Conservation (phyloP, 768 basidiomycete species). For the Kwoniella botswanensis region DNA sequence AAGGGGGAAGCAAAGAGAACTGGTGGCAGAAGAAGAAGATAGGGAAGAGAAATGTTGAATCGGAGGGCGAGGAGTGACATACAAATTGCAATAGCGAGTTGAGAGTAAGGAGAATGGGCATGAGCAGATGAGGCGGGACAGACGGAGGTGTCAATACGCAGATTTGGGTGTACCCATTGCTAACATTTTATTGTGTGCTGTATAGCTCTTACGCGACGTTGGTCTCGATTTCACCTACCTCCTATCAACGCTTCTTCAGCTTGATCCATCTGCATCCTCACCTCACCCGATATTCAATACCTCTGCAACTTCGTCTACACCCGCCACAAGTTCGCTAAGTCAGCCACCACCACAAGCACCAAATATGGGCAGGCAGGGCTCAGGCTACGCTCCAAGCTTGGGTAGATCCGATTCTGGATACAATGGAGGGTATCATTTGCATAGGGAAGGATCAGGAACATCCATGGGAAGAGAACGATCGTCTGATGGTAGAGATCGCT, state of each 20-base stretch:
- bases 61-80: no score
- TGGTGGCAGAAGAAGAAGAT: neutral
- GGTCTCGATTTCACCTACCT: slow-evolving; percentile 93
- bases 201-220: slow-evolving; percentile 83
- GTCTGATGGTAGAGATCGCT: neutral
- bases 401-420: slow-evolving; percentile 9
- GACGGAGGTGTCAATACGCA: neutral
- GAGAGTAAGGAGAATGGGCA: neutral
- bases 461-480: slow-evolving; percentile 2
- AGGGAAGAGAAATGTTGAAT: neutral
- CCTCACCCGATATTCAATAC: slow-evolving; percentile 33
- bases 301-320: slow-evolving; percentile 14
- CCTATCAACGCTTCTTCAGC: slow-evolving; percentile 64
- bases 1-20: neutral
- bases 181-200: neutral
- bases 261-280: slow-evolving; percentile 28
- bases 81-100: neutral
- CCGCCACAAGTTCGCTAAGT: slow-evolving; percentile 25
- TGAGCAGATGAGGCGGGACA: neutral
- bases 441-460: neutral
- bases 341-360: slow-evolving; percentile 33
- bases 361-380: slow-evolving; percentile 14
- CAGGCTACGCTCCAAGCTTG: neutral
- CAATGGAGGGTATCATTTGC: neutral
- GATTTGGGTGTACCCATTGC: neutral